Evolutionary conservation across 306 rosid genomes (phyloP), one percentile per base, ranked within the genome.

Genomic region (Gleditsia sinensis): DNA sequence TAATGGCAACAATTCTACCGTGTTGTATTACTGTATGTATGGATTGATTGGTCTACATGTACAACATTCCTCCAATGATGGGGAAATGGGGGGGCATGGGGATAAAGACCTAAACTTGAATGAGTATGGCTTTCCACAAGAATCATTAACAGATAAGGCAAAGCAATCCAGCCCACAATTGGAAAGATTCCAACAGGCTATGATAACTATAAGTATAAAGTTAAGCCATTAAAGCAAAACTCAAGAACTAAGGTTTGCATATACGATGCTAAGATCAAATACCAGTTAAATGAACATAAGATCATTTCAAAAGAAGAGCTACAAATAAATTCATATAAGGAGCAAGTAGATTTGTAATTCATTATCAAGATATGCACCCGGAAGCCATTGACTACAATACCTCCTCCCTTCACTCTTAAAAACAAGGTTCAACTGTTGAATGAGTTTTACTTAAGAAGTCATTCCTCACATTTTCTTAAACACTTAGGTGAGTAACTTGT

Each of bases 291-390:
- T 65, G 58, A 59, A 50, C 64, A 60, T 14, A 37, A 58, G 4
- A 59, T 3, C 32, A 43, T 53, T 55, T 27, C 20, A 56, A 51
- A 45, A 4, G 12, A 75, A 80, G 28, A 37, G 10, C 11, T 36
- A 81, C 13, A 43, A 69, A 51, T 13, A 25, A 62, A 45, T 69
- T 43, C 73, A 62, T 58, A 49, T 59, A 48, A 24, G 43, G 45
- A 28, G 57, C 23, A 49, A 24, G 56, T 55, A 8, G 69, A 34
- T 65, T 49, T 36, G 13, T 28, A 71, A 28, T 20, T 21, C 30
- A 36, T 74, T 25, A 42, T 37, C 51, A 67, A 21, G 48, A 69
- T 51, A 32, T 34, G n/a, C 50, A 32, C 59, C 58, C 9, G n/a
- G 24, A 61, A 53, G 23, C 40, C 69, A 9, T 42, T 32, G 54